Conservation (phyloP, 352 stramenopile species). For the Pythium monospermum region DNA sequence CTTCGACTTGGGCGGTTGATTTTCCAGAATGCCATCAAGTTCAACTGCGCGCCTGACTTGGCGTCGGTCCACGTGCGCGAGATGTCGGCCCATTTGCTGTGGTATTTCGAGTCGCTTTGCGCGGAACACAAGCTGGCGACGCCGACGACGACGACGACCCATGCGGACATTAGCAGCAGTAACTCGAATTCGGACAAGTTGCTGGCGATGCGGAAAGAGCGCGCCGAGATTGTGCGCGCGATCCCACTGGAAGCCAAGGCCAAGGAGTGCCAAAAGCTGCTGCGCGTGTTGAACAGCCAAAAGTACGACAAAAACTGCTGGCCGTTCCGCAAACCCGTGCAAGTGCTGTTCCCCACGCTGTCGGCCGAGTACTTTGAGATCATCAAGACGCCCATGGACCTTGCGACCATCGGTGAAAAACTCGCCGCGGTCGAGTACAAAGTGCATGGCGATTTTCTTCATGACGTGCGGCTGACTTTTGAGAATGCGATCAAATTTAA, state of each 20-base stretch:
- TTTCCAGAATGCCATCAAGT: constrained; percentile 79
- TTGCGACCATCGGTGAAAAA: constrained; percentile 69
- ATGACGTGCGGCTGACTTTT: constrained; percentile 74
- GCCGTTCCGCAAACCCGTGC: constrained; percentile 78
- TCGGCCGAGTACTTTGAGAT: constrained; percentile 78
- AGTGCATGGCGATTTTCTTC: constrained; percentile 76
- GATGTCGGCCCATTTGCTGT: constrained; percentile 72
- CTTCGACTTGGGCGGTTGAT: constrained; percentile 66
- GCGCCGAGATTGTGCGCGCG: constrained; percentile 40
- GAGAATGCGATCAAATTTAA: constrained; percentile 85
- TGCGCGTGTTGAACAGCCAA: constrained; percentile 78
- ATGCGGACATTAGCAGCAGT: too few species aligned
- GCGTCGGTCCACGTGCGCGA: constrained; percentile 75
- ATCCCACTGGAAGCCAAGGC: constrained; percentile 73
- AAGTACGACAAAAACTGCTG: constrained; percentile 86
- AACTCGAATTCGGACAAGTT: constrained; percentile 25
- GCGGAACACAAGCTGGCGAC: constrained; percentile 42
- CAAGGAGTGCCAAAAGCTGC: constrained; percentile 74
- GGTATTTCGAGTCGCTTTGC: constrained; percentile 84
- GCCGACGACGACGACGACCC: not conserved
- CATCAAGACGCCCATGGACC: constrained; percentile 79
- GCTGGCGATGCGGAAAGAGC: constrained; percentile 43
- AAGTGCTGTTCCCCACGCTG: constrained; percentile 65
- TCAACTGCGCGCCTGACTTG: constrained; percentile 70
- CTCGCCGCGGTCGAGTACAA: constrained; percentile 70